Evolutionary conservation across 2,329 filamentous ascomycete genomes (phyloP).

Genomic region (Sporothrix inflata): DNA sequence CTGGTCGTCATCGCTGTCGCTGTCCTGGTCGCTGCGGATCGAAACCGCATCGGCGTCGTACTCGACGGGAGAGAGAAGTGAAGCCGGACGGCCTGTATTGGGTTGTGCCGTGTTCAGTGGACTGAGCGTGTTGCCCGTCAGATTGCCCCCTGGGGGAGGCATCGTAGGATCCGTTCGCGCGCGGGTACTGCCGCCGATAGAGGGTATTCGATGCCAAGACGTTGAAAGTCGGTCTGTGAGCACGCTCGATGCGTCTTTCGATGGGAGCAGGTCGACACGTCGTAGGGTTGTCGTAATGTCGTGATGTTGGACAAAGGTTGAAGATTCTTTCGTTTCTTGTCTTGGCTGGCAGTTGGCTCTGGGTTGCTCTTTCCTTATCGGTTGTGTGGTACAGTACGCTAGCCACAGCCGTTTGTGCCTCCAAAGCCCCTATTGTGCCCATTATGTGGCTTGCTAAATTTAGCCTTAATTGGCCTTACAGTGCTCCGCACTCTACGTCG

Average conservation of each 20-base stretch:
- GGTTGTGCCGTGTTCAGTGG: not conserved
- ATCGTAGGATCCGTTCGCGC: not conserved
- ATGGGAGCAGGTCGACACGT: no score
- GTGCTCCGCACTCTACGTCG: not conserved
- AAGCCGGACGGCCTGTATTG: constrained; percentile 34
- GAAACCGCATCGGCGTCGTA: constrained; percentile 73
- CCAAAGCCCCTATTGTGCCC: not conserved
- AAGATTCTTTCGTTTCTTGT: not conserved
- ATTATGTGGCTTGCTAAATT: constrained; percentile 15
- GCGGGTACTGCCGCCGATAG: no score
- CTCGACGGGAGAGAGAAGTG: constrained; percentile 63
- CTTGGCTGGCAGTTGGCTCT: not conserved
- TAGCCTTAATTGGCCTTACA: constrained; percentile 13
- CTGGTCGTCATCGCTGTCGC: constrained; percentile 76
- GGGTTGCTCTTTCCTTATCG: constrained; percentile 13
- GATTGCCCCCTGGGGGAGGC: not conserved
- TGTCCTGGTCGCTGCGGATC: constrained; percentile 71
- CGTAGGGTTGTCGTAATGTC: not conserved
- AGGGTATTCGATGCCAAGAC: not conserved
- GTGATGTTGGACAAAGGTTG: not conserved
- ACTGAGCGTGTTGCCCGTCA: not conserved
- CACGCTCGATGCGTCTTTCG: not conserved
- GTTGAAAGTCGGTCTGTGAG: not conserved
- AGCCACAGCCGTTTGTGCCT: not conserved
- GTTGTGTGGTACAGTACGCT: not conserved